Evolutionary conservation across 768 basidiomycete species (phyloP), one percentile per base, ranked within the genome.

Genomic region (Austroboletus eburneus): DNA sequence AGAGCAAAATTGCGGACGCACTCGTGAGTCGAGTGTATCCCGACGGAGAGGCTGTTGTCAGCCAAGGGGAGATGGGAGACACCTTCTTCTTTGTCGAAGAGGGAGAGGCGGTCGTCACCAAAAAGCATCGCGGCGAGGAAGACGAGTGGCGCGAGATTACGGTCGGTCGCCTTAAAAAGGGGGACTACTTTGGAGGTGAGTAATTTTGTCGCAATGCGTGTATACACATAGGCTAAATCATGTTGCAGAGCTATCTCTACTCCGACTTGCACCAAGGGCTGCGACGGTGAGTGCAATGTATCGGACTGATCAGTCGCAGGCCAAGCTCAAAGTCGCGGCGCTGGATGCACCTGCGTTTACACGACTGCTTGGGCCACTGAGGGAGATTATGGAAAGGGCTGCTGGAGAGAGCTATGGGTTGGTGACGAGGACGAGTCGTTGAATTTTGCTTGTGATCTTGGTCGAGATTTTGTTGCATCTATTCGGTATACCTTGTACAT

Each of bases 11-110:
- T 50, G 93, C 95, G 42, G 95, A 99, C 63, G 92, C 94, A 8
- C 79, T 99, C 16, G 83, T 88, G 51, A 91, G 91, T 58, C 77
- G 74, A 49, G 79, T 86, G 8, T 88, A 91, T 64, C 72, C 76
- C 30, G 87, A 92, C 56, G 94, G 91, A 17, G 84, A 92, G 57
- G 79, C 83, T 3, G 91, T 99, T 23, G 91, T 99, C 43, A 75
- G 74, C 39, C 87, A 98, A 66, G 95, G 95, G 45, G 96, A 99
- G 54, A 83, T 90, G 70, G 95, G 96, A 8, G 91, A 95, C 59
- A 93, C 91, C 30, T 98, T 98, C 72, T 99, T 92, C 75, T 93
- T 99, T 52, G 83, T 99, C 25, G 96, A 98, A 64, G 91, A 91
- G 57, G 95, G 95, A 16, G 83, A 88, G 55, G 95, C 95, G 2